Conservation (phyloP, 139 green algal genomes). For the Spirogloea muscicola region DNA sequence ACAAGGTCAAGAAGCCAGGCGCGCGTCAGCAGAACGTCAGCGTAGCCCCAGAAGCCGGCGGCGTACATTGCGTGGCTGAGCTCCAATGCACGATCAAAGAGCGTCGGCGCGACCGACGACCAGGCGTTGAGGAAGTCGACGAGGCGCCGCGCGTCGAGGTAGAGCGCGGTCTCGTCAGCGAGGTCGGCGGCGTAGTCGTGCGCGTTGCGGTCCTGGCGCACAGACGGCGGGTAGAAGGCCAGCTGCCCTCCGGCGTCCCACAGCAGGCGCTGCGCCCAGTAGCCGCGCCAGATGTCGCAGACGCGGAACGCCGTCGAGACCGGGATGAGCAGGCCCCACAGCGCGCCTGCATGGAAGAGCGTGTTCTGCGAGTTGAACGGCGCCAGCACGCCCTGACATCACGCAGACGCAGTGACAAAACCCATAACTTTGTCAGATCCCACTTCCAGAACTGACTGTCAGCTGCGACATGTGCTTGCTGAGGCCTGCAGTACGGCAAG, state of each 20-base stretch:
- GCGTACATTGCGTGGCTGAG: background rate
- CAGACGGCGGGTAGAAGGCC: slow-evolving; percentile 4
- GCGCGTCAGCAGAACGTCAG: background rate
- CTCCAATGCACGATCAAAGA: background rate
- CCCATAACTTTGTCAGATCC: too few species aligned
- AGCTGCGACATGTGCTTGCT: too few species aligned
- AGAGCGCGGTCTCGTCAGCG: background rate
- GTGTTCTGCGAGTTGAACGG: slow-evolving; percentile 1
- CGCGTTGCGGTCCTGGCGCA: slow-evolving; percentile 8
- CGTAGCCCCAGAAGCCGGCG: background rate
- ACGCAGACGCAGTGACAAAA: too few species aligned
- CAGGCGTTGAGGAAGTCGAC: slow-evolving; percentile 3
- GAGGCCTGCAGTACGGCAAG: too few species aligned
- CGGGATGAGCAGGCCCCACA: slow-evolving; percentile 7
- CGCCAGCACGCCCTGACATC: too few species aligned
- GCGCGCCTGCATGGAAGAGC: background rate
- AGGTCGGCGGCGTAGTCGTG: slow-evolving; percentile 10
- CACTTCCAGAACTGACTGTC: too few species aligned
- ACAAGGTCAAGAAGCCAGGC: slow-evolving; percentile 2
- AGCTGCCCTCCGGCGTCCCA: background rate
- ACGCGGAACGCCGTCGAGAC: slow-evolving; percentile 9
- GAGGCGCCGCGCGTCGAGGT: background rate
- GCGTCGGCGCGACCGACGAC: background rate
- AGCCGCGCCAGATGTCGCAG: slow-evolving; percentile 13
- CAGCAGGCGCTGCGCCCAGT: slow-evolving; percentile 2